Conservation (phyloP, 768 basidiomycete genomes). For the Auricularia sp. region DNA sequence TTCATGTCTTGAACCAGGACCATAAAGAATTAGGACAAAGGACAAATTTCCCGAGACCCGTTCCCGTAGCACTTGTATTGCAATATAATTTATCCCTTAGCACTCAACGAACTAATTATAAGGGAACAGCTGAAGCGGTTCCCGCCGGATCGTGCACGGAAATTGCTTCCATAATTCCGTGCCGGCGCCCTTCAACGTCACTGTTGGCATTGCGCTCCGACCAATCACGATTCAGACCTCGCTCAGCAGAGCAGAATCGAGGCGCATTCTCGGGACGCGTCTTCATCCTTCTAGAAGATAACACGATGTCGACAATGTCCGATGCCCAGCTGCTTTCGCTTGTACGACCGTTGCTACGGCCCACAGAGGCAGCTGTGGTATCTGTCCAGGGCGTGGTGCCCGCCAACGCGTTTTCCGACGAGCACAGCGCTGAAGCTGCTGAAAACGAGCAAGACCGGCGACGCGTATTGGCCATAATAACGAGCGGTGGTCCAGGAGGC, state of each 20-base stretch:
- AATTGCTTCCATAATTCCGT: too few species aligned
- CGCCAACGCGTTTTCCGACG: neutral
- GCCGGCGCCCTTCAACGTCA: neutral
- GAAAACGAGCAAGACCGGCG: neutral
- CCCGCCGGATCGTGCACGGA: too few species aligned
- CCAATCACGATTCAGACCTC: neutral
- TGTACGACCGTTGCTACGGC: neutral
- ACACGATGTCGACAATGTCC: neutral
- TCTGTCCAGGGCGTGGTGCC: neutral
- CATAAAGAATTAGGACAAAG: too few species aligned
- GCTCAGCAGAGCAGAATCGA: neutral
- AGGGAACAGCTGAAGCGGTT: too few species aligned
- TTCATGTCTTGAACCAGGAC: too few species aligned
- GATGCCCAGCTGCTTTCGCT: neutral
- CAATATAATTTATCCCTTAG: too few species aligned
- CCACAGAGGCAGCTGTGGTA: neutral
- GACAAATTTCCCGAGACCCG: too few species aligned
- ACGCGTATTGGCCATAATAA: neutral
- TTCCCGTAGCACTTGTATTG: too few species aligned
- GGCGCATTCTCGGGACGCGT: neutral
- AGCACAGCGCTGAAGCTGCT: neutral
- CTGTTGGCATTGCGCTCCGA: neutral
- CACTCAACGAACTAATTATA: too few species aligned
- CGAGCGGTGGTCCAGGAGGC: neutral
- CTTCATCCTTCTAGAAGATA: neutral